Evolutionary conservation across 495 filamentous ascomycete genomes (phyloP).

Genomic region (Talaromyces adpressus): DNA sequence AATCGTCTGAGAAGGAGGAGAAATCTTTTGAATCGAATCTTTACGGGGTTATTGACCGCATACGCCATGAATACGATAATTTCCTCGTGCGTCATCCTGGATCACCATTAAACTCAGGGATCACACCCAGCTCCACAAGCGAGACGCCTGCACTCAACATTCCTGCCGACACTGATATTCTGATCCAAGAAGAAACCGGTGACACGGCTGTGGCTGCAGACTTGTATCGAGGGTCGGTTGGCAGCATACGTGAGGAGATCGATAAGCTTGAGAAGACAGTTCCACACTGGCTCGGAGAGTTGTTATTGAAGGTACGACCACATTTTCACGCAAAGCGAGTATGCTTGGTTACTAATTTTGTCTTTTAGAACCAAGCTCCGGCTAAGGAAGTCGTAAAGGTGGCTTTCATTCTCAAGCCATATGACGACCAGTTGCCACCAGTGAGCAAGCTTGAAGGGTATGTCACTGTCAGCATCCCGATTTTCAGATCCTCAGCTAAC

Average conservation of each 20-base stretch:
- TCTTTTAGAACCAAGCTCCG: constrained; percentile 64
- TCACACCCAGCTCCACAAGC: constrained; percentile 69
- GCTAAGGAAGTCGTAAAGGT: constrained; percentile 91
- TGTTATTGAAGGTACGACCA: constrained; percentile 62
- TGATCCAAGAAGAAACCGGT: constrained; percentile 89
- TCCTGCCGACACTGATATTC: constrained; percentile 72
- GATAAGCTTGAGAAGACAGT: constrained; percentile 77
- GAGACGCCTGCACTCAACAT: constrained; percentile 83
- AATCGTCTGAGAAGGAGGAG: constrained; percentile 57
- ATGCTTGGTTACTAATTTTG: constrained; percentile 5
- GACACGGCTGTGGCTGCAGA: constrained; percentile 86
- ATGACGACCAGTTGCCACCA: constrained; percentile 65
- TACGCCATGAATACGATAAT: constrained; percentile 73
- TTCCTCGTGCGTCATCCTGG: constrained; percentile 49
- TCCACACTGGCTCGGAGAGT: constrained; percentile 86
- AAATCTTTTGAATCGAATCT: constrained; percentile 80
- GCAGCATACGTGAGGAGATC: constrained; percentile 64
- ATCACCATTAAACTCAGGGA: constrained; percentile 49
- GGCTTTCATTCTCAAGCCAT: constrained; percentile 83
- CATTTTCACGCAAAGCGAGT: neutral
- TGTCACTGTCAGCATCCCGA: constrained; percentile 9
- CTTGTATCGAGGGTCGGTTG: constrained; percentile 83
- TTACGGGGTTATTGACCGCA: constrained; percentile 67
- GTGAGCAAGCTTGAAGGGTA: constrained; percentile 56
- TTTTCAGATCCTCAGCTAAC: constrained; percentile 3